A percentile compares a stretch with the other conserved stretches of the same genome.
phyloP scores from a whole-genome alignment of 192 early-diverging fungal species.

The Coemansia sp. region DNA sequence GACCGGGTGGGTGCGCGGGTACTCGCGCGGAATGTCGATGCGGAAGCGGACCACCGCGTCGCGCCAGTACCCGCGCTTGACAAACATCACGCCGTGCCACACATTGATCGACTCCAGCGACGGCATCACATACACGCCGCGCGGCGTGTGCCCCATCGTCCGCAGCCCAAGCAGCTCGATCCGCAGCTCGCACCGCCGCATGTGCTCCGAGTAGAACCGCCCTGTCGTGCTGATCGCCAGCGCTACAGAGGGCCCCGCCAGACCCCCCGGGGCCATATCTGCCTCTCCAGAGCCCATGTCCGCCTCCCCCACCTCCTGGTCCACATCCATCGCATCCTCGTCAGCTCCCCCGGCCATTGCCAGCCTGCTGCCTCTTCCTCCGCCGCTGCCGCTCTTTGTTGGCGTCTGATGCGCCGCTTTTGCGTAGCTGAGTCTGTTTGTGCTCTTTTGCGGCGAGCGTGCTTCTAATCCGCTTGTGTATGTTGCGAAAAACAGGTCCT shows the following conservation, averaged over 20 bases:
- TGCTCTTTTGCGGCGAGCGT: conserved; percentile 15
- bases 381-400: conserved; percentile 17
- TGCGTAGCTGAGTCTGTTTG: conserved; percentile 6
- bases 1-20: conserved; percentile 71
- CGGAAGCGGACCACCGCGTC: conserved; percentile 89
- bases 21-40: conserved; percentile 73
- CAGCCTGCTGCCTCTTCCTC: not conserved
- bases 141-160: conserved; percentile 68
- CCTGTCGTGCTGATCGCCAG: conserved; percentile 38
- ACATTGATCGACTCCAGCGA: conserved; percentile 54
- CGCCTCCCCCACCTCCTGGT: conserved; percentile 8
- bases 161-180: conserved; percentile 48
- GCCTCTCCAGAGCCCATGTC: too few relatives aligned
- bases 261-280: conserved; percentile 10
- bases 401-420: conserved; percentile 32
- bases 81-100: conserved; percentile 85
- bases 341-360: not conserved
- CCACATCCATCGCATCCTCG: conserved; percentile 38
- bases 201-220: conserved; percentile 54
- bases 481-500: conserved; percentile 51
- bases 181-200: conserved; percentile 52
- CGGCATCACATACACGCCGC: conserved; percentile 87
- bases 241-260: conserved; percentile 39
- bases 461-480: conserved; percentile 36
- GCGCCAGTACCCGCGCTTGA: conserved; percentile 88